A percentile compares a stretch with the other conserved stretches of the same genome.
Evolutionary conservation across 306 rosid species (phyloP).

Genomic region (Sesbania bispinosa): DNA sequence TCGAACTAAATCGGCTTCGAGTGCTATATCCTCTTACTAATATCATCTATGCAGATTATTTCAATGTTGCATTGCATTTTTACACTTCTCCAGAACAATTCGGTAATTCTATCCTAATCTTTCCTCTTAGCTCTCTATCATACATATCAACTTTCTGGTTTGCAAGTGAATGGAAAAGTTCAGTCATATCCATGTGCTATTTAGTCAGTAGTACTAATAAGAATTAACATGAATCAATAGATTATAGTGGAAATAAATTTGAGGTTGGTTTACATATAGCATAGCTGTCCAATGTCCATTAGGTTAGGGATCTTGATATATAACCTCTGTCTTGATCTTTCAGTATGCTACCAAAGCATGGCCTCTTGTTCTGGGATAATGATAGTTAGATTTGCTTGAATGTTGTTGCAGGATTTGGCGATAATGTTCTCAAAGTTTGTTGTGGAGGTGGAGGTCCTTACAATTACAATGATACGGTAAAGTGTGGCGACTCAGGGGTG

Average conservation of each 20-base stretch:
- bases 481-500: constrained; percentile 25
- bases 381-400: background rate
- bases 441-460: constrained; percentile 47
- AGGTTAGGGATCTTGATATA: background rate
- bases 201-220: background rate
- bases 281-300: background rate
- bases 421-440: constrained; percentile 29
- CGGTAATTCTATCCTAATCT: constrained; percentile 29
- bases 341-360: background rate
- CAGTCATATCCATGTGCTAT: background rate
- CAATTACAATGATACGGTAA: constrained; percentile 27
- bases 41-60: constrained; percentile 52
- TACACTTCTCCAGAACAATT: constrained; percentile 37
- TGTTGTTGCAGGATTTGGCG: constrained; percentile 34
- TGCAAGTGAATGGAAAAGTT: background rate
- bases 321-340: background rate
- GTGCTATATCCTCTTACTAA: constrained; percentile 33
- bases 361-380: background rate
- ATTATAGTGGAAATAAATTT: background rate
- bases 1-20: constrained; percentile 32
- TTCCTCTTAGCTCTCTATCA: background rate
- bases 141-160: background rate
- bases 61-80: constrained; percentile 35
- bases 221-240: background rate
- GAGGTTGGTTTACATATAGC: background rate